Evolutionary conservation across 441 rosid genomes (phyloP).

Genomic region (Theobroma grandiflorum): DNA sequence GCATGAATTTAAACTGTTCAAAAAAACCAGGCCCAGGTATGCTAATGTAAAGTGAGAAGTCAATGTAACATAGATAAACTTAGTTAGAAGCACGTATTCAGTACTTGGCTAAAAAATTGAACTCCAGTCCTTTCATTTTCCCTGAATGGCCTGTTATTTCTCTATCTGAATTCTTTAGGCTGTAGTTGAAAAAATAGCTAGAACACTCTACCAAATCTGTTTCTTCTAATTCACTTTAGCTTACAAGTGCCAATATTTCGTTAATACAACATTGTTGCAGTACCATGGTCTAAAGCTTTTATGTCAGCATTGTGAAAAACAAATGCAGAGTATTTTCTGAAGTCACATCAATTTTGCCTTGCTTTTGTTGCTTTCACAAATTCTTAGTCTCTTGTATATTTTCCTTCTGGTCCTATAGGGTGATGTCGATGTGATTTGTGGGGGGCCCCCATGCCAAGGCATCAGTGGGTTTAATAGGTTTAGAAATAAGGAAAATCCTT

Average conservation of each 20-base stretch:
- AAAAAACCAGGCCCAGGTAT: background rate
- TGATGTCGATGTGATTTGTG: conserved; percentile 74
- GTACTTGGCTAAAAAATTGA: background rate
- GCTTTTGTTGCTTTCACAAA: background rate
- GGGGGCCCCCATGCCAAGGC: conserved; percentile 96
- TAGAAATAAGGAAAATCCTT: conserved; percentile 59
- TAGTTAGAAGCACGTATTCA: background rate
- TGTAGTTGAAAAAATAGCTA: background rate
- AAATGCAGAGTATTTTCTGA: background rate
- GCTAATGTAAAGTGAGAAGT: background rate
- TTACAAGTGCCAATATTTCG: background rate
- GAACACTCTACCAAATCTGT: background rate
- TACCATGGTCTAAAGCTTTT: background rate
- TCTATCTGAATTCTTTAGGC: background rate
- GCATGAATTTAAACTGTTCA: background rate
- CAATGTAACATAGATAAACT: background rate
- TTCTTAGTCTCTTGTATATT: conserved; percentile 11
- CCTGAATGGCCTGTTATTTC: background rate
- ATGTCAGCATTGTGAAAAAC: background rate
- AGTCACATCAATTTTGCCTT: background rate
- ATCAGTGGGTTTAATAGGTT: conserved; percentile 86
- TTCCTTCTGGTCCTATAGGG: conserved; percentile 48
- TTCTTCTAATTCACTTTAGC: background rate
- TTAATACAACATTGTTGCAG: background rate
- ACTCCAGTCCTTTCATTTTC: background rate